phyloP scores from a whole-genome alignment of 2,329 filamentous ascomycete genomes.

The Fusarium lyarnte region DNA sequence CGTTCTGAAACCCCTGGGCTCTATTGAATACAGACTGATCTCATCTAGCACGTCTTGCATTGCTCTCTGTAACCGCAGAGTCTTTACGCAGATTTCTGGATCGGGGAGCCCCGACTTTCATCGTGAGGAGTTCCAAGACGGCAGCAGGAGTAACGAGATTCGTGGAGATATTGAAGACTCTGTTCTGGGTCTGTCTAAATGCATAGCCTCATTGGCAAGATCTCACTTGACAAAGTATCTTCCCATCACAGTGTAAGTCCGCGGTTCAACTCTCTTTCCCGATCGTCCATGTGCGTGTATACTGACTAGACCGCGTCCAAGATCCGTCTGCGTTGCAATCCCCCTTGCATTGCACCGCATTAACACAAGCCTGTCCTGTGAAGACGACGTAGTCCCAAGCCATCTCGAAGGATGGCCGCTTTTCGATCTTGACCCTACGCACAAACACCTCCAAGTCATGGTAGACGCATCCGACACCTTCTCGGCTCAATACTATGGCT shows the following conservation, averaged over 20 bases:
- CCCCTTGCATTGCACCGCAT: not conserved
- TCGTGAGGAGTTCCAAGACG: rapidly evolving
- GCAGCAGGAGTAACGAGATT: not conserved
- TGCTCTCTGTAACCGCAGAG: not conserved
- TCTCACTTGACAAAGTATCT: not conserved
- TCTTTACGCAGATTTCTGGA: not conserved
- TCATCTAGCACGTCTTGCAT: not conserved
- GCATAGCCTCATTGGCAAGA: not conserved
- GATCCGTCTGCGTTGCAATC: not conserved
- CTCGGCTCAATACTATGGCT: not conserved
- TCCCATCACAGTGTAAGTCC: not conserved
- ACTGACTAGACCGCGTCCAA: not conserved
- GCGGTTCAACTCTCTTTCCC: rapidly evolving
- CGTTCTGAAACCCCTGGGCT: rapidly evolving
- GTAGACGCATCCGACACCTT: not conserved
- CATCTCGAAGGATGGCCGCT: rapidly evolving
- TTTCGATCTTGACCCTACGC: rapidly evolving
- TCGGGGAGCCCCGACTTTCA: not conserved
- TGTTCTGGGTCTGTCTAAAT: not conserved
- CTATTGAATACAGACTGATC: rapidly evolving
- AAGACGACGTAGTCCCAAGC: rapidly evolving
- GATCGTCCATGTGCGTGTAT: rapidly evolving
- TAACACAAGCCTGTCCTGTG: rapidly evolving
- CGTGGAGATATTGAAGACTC: not conserved
- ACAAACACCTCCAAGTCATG: not conserved